Evolutionary conservation across 2,329 filamentous ascomycete genomes (phyloP).

Genomic region (Nemania serpens): DNA sequence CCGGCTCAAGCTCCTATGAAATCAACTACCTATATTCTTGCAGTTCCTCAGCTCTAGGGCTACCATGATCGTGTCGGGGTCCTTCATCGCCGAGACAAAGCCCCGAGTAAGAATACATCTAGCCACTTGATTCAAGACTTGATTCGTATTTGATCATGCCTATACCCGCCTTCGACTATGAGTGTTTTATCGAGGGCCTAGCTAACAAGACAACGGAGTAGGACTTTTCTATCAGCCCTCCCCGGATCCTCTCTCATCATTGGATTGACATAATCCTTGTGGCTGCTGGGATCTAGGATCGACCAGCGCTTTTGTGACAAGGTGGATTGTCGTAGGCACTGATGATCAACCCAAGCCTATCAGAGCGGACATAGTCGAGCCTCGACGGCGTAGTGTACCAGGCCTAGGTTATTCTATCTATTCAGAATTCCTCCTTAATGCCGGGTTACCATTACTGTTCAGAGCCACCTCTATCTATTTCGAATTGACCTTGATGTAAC

Average conservation of each 20-base stretch:
- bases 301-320: conserved; percentile 15
- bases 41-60: not conserved
- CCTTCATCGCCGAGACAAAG: not conserved
- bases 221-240: not conserved
- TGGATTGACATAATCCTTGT: conserved; percentile 7
- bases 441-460: not conserved
- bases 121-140: not conserved
- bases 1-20: not conserved
- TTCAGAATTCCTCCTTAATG: not conserved
- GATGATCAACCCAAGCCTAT: not conserved
- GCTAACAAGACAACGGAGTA: conserved; percentile 13
- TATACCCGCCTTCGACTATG: not conserved
- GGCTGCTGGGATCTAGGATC: conserved; percentile 6
- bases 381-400: not conserved
- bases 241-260: not conserved
- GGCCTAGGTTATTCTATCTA: not conserved
- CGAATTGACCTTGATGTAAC: not conserved
- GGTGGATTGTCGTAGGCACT: not conserved
- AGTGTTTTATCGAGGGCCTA: not conserved
- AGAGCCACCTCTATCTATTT: not conserved
- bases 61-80: not conserved
- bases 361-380: not conserved
- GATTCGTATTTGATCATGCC: not conserved
- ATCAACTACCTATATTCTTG: not conserved
- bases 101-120: not conserved